Percentiles rank a stretch among this genome's conserved stretches.
phyloP scores from a whole-genome alignment of 768 basidiomycete species.

The Mycena olivaceomarginata region DNA sequence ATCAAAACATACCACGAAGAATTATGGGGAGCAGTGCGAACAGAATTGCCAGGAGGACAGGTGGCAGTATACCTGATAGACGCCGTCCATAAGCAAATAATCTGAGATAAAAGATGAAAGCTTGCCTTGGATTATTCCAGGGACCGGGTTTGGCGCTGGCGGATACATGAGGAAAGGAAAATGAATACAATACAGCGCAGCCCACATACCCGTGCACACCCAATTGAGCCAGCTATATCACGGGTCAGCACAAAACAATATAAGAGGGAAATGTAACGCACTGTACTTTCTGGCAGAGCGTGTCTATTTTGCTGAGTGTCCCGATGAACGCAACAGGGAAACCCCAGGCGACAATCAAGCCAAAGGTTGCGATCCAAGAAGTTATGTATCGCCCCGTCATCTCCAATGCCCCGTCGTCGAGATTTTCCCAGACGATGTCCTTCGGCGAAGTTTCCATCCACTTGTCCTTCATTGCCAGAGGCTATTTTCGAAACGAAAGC shows the following conservation, averaged over 20 bases:
- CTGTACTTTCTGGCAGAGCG: slow-evolving; percentile 69
- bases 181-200: neutral
- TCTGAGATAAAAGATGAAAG: neutral
- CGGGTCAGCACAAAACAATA: neutral
- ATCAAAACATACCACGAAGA: slow-evolving; percentile 66
- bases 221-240: slow-evolving; percentile 73
- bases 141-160: slow-evolving; percentile 58
- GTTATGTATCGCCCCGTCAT: slow-evolving; percentile 71
- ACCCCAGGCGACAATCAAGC: slow-evolving; percentile 78
- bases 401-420: slow-evolving; percentile 72
- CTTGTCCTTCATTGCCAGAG: slow-evolving; percentile 74
- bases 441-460: slow-evolving; percentile 76
- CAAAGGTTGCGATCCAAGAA: slow-evolving; percentile 75
- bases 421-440: slow-evolving; percentile 76
- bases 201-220: slow-evolving; percentile 65
- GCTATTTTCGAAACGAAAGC: slow-evolving; percentile 53
- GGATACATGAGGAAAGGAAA: neutral
- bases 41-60: slow-evolving; percentile 75
- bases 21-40: slow-evolving; percentile 78
- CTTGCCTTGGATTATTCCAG: slow-evolving; percentile 76
- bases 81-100: neutral
- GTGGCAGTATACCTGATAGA: slow-evolving; percentile 71
- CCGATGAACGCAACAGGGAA: slow-evolving; percentile 83
- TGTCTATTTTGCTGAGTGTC: slow-evolving; percentile 74
- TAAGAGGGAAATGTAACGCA: slow-evolving; percentile 49